These are phyloP conservation scores for Brassica juncea DNA, from an alignment of 345 rosid genomes.

Conservation along the genomic window DNA sequence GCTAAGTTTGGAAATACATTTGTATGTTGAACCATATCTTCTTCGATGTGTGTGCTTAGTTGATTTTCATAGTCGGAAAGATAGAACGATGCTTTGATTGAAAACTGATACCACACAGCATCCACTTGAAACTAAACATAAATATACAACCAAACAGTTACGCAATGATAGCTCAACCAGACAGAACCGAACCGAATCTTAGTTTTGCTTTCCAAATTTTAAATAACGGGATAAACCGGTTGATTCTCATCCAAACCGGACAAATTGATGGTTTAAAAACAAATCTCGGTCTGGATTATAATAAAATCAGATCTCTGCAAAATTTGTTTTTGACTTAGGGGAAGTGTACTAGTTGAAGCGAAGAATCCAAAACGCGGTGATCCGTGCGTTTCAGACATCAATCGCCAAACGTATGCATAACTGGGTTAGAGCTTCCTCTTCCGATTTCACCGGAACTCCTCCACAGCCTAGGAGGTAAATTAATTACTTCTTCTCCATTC, in stretches of 20 bases:
- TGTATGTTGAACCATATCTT: neutral
- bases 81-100: no score
- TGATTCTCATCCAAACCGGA: neutral
- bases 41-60: neutral
- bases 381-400: slow-evolving; percentile 22
- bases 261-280: neutral
- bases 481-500: neutral
- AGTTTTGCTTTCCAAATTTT: neutral
- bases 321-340: slow-evolving; percentile 2
- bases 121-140: neutral
- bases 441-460: slow-evolving; percentile 73
- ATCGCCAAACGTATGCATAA: slow-evolving; percentile 56
- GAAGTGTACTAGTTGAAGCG: slow-evolving; percentile 1
- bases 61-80: neutral
- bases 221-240: neutral
- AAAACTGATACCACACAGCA: slow-evolving; percentile 1
- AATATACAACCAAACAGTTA: neutral
- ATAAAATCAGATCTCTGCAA: slow-evolving; percentile 12
- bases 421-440: slow-evolving; percentile 87
- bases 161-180: neutral
- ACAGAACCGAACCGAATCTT: neutral
- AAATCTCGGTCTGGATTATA: neutral
- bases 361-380: slow-evolving; percentile 22
- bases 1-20: neutral
- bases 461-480: slow-evolving; percentile 73